These are phyloP conservation scores for Ophiocordyceps robertsii DNA, from an alignment of 2,329 filamentous ascomycete species.

Conservation along the genomic window DNA sequence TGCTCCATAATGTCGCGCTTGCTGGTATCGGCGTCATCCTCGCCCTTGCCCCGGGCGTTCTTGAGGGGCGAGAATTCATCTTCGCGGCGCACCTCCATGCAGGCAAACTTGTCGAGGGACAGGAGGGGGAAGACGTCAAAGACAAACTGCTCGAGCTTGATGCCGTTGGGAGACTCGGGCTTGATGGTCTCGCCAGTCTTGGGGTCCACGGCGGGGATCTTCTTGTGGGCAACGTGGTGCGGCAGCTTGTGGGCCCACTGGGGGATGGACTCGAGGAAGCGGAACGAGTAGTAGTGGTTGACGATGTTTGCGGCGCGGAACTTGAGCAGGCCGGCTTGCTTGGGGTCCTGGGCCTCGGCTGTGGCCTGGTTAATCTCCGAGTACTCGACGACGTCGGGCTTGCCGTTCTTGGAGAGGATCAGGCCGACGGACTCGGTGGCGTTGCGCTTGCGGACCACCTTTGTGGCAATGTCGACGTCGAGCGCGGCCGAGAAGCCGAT, in stretches of 20 bases:
- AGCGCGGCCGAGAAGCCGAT: constrained; percentile 84
- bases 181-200: constrained; percentile 70
- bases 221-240: constrained; percentile 95
- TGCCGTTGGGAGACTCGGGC: constrained; percentile 88
- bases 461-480: constrained; percentile 89
- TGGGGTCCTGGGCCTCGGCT: constrained; percentile 77
- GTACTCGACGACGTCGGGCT: constrained; percentile 96
- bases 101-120: constrained; percentile 78
- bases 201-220: constrained; percentile 79
- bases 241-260: constrained; percentile 75
- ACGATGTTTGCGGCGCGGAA: constrained; percentile 98
- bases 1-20: constrained; percentile 81
- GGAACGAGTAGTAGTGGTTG: constrained; percentile 98
- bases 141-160: constrained; percentile 98
- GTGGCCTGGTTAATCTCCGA: constrained; percentile 85
- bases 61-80: constrained; percentile 98
- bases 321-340: constrained; percentile 70
- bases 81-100: constrained; percentile 88
- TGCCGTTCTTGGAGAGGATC: constrained; percentile 89
- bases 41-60: constrained; percentile 71
- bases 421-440: constrained; percentile 92
- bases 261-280: constrained; percentile 83
- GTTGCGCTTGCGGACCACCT: constrained; percentile 97
- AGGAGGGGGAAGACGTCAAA: constrained; percentile 96
- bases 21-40: constrained; percentile 92